These are phyloP conservation scores for Bromus sterilis DNA, from an alignment of 176 grass and related monocot species.

Conservation along the genomic window DNA sequence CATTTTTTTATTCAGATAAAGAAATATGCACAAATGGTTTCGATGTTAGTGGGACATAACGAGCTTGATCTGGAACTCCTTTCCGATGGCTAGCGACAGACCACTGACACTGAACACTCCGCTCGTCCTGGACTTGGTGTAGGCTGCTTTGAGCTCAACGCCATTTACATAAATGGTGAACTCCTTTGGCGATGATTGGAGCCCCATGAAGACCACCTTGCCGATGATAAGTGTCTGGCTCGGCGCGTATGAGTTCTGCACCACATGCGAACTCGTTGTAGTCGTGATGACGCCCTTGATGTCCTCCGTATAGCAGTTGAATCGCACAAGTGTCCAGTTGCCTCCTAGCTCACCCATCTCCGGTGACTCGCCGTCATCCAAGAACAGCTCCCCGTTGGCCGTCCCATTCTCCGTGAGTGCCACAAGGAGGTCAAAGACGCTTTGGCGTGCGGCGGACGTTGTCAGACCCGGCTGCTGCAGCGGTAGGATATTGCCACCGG, in stretches of 20 bases:
- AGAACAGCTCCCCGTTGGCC: constrained; percentile 53
- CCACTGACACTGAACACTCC: constrained; percentile 22
- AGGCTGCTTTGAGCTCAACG: background rate
- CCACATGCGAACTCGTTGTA: constrained; percentile 38
- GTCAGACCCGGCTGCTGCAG: constrained; percentile 49
- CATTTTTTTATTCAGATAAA: background rate
- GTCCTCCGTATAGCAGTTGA: constrained; percentile 5
- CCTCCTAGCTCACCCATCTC: constrained; percentile 44
- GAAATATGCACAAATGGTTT: background rate
- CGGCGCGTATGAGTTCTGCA: constrained; percentile 37
- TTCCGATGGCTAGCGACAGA: constrained; percentile 31
- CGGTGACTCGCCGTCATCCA: constrained; percentile 64
- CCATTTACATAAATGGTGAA: constrained; percentile 12
- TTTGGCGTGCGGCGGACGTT: constrained; percentile 23
- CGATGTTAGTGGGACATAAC: background rate
- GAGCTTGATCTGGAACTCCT: constrained; percentile 60
- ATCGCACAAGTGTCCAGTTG: constrained; percentile 51
- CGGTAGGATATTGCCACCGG: constrained; percentile 47
- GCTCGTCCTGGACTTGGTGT: background rate
- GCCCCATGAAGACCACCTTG: constrained; percentile 62
- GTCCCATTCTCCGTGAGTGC: constrained; percentile 32
- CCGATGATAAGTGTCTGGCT: constrained; percentile 22
- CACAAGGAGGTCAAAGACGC: constrained; percentile 52
- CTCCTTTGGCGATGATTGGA: background rate
- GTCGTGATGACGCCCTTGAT: background rate